phyloP scores from a whole-genome alignment of 202 grass and related monocot genomes.

The Eragrostis tef region DNA sequence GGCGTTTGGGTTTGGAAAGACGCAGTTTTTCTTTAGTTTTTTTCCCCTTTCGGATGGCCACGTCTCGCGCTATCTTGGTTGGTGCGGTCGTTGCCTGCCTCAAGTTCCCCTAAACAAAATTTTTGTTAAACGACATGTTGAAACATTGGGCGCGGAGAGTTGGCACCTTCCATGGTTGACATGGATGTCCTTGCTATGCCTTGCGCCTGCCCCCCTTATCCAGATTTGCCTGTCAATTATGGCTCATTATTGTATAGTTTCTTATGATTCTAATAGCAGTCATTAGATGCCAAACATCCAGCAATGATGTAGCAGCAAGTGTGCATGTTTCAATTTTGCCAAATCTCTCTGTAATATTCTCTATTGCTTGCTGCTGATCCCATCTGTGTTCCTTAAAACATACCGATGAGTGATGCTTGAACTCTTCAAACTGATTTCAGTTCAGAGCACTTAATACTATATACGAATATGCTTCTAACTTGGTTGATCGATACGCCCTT shows the following conservation, averaged over 20 bases:
- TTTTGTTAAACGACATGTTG: neutral
- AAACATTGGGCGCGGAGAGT: neutral
- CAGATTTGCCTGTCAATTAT: neutral
- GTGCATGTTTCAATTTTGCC: neutral
- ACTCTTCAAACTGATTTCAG: conserved; percentile 4
- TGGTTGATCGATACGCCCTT: neutral
- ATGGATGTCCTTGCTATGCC: neutral
- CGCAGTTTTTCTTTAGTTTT: neutral
- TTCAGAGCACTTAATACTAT: neutral
- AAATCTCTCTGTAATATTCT: neutral
- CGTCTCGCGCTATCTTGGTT: neutral
- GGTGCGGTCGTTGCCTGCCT: neutral
- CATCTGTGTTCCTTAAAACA: neutral
- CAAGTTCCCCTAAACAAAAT: neutral
- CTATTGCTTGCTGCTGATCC: neutral
- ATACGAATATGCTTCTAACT: neutral
- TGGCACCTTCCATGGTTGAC: neutral
- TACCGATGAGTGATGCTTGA: neutral
- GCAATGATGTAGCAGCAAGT: neutral
- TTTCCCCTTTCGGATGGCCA: neutral
- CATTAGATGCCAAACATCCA: neutral
- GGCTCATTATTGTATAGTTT: neutral
- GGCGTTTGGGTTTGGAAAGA: neutral
- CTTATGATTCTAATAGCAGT: neutral
- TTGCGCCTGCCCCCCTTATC: neutral